A percentile compares a stretch with the other conserved stretches of the same genome.
These are phyloP conservation scores for Phytophthora chlamydospora DNA, from an alignment of 352 stramenopile genomes.

Conservation along the genomic window DNA sequence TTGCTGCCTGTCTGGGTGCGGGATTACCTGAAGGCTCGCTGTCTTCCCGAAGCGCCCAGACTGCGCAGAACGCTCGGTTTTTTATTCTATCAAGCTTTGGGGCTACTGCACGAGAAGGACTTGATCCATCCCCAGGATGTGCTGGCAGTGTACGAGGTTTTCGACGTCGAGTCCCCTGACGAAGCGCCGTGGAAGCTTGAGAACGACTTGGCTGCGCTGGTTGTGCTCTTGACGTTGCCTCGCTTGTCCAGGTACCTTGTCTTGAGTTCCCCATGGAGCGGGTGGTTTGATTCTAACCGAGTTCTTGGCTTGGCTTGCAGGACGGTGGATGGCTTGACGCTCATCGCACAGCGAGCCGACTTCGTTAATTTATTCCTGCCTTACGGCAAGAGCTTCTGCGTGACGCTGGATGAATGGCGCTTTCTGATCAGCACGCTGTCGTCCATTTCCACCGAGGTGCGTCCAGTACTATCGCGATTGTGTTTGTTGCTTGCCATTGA, in stretches of 20 bases:
- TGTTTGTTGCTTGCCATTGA: neutral
- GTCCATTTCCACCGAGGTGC: conserved; percentile 49
- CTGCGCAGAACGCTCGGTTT: conserved; percentile 35
- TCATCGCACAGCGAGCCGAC: conserved; percentile 54
- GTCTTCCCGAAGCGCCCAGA: conserved; percentile 32
- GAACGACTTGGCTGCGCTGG: conserved; percentile 67
- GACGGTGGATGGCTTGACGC: conserved; percentile 59
- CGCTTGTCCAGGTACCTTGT: conserved; percentile 52
- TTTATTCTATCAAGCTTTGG: conserved; percentile 53
- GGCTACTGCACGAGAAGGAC: conserved; percentile 58
- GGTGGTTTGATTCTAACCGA: conserved; percentile 1
- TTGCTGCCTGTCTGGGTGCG: conserved; percentile 58
- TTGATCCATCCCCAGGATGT: conserved; percentile 49
- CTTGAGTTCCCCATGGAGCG: neutral
- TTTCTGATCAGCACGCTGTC: conserved; percentile 75
- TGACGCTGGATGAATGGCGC: conserved; percentile 75
- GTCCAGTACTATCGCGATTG: neutral
- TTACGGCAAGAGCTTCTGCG: conserved; percentile 76
- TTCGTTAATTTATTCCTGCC: conserved; percentile 75
- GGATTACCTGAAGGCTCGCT: conserved; percentile 54
- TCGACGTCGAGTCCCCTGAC: conserved; percentile 5
- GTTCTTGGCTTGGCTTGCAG: conserved; percentile 18
- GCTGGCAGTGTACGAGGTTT: conserved; percentile 36
- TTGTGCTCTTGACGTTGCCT: conserved; percentile 70
- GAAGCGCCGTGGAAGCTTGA: conserved; percentile 38